Evolutionary conservation across 371 early-diverging fungal species (phyloP).

Genomic region (Lichtheimia hyalospora): DNA sequence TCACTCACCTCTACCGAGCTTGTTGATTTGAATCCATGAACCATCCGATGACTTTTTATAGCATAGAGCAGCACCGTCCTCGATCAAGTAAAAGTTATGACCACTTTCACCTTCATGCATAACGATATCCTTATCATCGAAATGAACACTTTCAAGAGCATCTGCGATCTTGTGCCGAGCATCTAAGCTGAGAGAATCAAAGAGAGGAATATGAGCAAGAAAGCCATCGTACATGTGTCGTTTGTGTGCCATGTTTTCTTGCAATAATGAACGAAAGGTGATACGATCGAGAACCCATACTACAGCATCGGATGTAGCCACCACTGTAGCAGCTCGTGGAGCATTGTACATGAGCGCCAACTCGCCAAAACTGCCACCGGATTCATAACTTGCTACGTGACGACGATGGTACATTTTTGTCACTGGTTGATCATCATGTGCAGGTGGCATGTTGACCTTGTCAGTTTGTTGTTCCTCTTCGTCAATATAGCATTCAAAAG

Average conservation of each 20-base stretch:
- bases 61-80: slow-evolving; percentile 76
- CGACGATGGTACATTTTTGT: too few species aligned
- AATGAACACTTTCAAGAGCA: slow-evolving; percentile 69
- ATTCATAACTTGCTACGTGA: slow-evolving; percentile 57
- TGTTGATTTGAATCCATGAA: slow-evolving; percentile 87
- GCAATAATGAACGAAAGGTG: slow-evolving; percentile 75
- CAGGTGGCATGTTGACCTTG: too few species aligned
- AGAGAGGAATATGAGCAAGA: slow-evolving; percentile 68
- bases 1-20: slow-evolving; percentile 40
- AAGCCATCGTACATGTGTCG: slow-evolving; percentile 78
- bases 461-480: slow-evolving; percentile 48
- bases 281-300: slow-evolving; percentile 85
- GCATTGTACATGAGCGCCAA: slow-evolving; percentile 90
- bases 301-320: slow-evolving; percentile 59
- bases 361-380: slow-evolving; percentile 84
- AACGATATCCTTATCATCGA: slow-evolving; percentile 65
- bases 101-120: slow-evolving; percentile 72
- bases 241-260: slow-evolving; percentile 72
- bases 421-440: too few species aligned
- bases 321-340: slow-evolving; percentile 85
- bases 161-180: slow-evolving; percentile 83
- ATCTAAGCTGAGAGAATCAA: slow-evolving; percentile 63
- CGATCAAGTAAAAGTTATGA: slow-evolving; percentile 72
- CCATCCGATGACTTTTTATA: slow-evolving; percentile 72
- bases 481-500: slow-evolving; percentile 91